Evolutionary conservation across 495 filamentous ascomycete genomes (phyloP).

Genomic region (Patellaria atrata): DNA sequence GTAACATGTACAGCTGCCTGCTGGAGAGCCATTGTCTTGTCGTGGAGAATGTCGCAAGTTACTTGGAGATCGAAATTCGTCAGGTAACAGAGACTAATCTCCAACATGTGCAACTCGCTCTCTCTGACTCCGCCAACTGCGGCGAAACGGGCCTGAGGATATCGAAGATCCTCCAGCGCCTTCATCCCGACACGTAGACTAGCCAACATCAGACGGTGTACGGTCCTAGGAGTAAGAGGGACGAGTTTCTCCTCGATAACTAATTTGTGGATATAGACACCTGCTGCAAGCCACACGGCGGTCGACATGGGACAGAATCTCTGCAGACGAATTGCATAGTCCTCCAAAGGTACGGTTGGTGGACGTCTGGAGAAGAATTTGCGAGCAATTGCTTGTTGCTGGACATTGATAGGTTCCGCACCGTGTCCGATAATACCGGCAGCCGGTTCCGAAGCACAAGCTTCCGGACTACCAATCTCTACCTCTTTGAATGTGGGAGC

Average conservation of each 20-base stretch:
- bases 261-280: constrained; percentile 74
- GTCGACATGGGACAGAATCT: constrained; percentile 91
- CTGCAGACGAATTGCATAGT: constrained; percentile 79
- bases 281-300: constrained; percentile 84
- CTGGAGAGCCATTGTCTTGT: constrained; percentile 12
- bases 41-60: constrained; percentile 8
- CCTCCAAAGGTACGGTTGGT: constrained; percentile 64
- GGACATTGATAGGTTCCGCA: constrained; percentile 47
- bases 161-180: constrained; percentile 77
- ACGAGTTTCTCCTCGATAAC: constrained; percentile 53
- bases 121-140: constrained; percentile 81
- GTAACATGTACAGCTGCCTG: constrained; percentile 18
- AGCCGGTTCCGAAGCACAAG: constrained; percentile 19
- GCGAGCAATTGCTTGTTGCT: constrained; percentile 67
- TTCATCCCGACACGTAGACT: constrained; percentile 82
- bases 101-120: constrained; percentile 61
- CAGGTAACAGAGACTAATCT: constrained; percentile 48
- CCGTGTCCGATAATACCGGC: constrained; percentile 18
- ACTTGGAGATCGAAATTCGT: constrained; percentile 26
- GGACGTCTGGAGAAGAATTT: constrained; percentile 85
- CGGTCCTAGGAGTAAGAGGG: constrained; percentile 63
- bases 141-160: constrained; percentile 68
- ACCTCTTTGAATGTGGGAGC: constrained; percentile 31
- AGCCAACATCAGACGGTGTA: constrained; percentile 75
- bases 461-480: constrained; percentile 32